Evolutionary conservation across 768 basidiomycete genomes (phyloP), one percentile per base, ranked within the genome.

Genomic region (Psilocybe tampanensis): DNA sequence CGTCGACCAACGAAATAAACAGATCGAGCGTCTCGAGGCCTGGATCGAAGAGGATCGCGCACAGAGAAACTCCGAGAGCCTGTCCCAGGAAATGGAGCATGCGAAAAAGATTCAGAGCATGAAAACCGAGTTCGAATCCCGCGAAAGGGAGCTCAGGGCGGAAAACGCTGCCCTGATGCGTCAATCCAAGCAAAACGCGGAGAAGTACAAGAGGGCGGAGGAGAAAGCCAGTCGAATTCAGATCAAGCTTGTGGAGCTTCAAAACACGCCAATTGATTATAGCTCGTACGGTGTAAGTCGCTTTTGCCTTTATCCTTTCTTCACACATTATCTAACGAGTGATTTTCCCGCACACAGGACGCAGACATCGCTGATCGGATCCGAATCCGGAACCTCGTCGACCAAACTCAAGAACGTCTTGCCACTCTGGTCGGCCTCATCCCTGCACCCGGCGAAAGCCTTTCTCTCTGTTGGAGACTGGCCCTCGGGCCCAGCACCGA

Each of bases 341-440:
- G 21, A 17, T 15, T 49, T 23, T 17, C 29, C 4, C 29, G 32
- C 34, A n/a, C 13, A 15, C 33, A 60, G 59, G 55, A 60, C 18
- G 51, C 50, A 47, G 47, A 60, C 32, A 56, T 60, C 11, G 55
- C 59, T 5, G 59, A 60, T 45, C 59, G 59, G 3, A 60, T 60
- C 13, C 54, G 59, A 12, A 44, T 60, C 7, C 59, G 59, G 15
- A 60, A 60, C 23, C 51, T 60, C 24, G 29, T 60, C 23, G 55
- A 60, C 45, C 59, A 56, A n/a, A 45, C 48, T 36, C 59, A 60
- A 41, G 52, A 48, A 26, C 53, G 50, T 22, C 55, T 60, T 13
- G 59, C 59, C 17, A 56, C 9, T 8, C 18, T 43, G 13, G 59
- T 55, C 15, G 59, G 51, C 2, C 44, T 56, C 6, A 39, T 22